Evolutionary conservation across 805 yeast species (phyloP).

Genomic region (Teunomyces barrocoloradensis): DNA sequence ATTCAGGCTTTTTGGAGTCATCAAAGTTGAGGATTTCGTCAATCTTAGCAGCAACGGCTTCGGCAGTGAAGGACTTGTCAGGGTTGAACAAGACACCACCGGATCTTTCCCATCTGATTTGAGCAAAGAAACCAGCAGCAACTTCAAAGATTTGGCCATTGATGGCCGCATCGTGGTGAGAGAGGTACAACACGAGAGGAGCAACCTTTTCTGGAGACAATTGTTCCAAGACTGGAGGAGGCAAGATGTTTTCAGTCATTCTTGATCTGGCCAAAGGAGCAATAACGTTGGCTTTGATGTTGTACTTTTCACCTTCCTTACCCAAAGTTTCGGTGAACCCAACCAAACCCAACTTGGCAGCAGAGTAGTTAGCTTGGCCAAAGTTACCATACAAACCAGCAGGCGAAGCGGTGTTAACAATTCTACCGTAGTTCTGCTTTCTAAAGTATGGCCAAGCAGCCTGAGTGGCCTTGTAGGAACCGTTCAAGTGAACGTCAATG

Average conservation of each 20-base stretch:
- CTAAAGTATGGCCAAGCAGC: constrained; percentile 93
- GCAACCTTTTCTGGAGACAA: constrained; percentile 86
- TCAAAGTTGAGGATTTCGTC: constrained; percentile 62
- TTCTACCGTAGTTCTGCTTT: constrained; percentile 82
- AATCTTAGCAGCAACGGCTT: constrained; percentile 70
- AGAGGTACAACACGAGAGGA: constrained; percentile 81
- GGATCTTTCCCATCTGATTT: constrained; percentile 92
- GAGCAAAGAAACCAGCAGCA: constrained; percentile 92
- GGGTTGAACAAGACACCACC: constrained; percentile 84
- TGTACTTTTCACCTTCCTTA: constrained; percentile 85
- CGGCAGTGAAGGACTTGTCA: constrained; percentile 76
- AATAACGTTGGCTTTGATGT: constrained; percentile 80
- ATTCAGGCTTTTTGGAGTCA: constrained; percentile 49
- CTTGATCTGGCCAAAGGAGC: constrained; percentile 95
- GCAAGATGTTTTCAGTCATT: constrained; percentile 90
- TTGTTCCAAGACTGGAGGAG: constrained; percentile 77
- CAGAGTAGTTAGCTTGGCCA: constrained; percentile 94
- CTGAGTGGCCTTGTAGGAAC: constrained; percentile 78
- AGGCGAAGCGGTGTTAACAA: constrained; percentile 92
- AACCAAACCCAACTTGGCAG: constrained; percentile 86
- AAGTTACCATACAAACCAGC: constrained; percentile 97
- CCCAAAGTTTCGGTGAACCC: constrained; percentile 94
- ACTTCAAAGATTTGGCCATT: constrained; percentile 83
- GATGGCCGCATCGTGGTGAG: constrained; percentile 60
- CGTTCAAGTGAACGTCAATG: constrained; percentile 83